Conservation (phyloP, 2,329 filamentous ascomycete genomes). For the Xylaria sp. region DNA sequence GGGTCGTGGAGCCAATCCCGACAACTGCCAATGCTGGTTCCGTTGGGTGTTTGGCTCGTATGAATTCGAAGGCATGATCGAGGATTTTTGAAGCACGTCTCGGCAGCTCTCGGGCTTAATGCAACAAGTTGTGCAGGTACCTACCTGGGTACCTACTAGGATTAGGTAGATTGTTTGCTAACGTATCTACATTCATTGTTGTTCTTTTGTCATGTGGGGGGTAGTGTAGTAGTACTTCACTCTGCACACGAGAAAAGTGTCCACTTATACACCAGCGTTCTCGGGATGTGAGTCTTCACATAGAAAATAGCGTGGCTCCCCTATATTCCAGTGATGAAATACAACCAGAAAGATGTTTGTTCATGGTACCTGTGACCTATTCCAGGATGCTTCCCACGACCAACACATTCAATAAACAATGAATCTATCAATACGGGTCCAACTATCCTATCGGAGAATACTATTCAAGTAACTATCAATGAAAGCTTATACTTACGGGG, state of each 20-base stretch:
- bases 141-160: background rate
- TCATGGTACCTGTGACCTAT: background rate
- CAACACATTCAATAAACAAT: background rate
- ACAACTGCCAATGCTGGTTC: background rate
- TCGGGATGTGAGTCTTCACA: background rate
- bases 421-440: background rate
- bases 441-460: background rate
- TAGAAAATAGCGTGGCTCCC: background rate
- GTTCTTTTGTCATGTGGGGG: background rate
- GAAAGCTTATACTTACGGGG: background rate
- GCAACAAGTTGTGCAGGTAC: background rate
- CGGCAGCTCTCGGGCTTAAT: background rate
- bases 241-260: background rate
- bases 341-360: background rate
- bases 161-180: conserved; percentile 6
- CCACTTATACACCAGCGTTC: background rate
- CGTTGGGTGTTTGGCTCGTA: background rate
- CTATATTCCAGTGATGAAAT: background rate
- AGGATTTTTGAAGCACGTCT: too few species aligned
- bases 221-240: background rate
- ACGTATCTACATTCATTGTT: background rate
- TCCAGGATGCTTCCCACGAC: background rate
- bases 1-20: background rate
- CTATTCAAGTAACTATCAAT: conserved; percentile 6
- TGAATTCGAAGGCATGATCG: background rate